phyloP scores from a whole-genome alignment of 257 asterid species.

The Parsonsia alboflavescens region DNA sequence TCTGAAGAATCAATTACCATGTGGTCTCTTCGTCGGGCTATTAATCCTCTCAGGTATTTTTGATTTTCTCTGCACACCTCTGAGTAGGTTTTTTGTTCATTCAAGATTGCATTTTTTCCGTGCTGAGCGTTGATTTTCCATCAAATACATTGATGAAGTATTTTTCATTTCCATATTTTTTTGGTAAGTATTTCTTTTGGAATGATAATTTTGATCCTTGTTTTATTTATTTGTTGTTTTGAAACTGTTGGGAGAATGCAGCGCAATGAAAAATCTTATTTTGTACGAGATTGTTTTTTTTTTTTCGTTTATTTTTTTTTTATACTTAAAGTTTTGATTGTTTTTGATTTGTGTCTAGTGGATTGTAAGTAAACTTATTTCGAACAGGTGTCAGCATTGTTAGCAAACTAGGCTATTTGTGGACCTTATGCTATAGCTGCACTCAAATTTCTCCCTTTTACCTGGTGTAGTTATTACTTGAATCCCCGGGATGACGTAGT shows the following conservation, averaged over 20 bases:
- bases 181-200: background rate
- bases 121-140: background rate
- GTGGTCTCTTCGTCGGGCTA: constrained; percentile 71
- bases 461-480: background rate
- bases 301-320: background rate
- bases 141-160: background rate
- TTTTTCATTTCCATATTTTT: too few species aligned
- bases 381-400: background rate
- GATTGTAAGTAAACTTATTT: background rate
- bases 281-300: background rate
- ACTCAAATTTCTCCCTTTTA: background rate
- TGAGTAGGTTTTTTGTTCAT: background rate
- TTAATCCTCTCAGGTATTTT: constrained; percentile 47
- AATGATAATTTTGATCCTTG: background rate
- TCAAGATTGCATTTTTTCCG: background rate
- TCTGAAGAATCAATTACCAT: constrained; percentile 20
- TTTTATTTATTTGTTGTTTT: background rate
- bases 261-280: background rate
- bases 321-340: background rate
- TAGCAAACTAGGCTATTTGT: background rate
- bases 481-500: too few species aligned
- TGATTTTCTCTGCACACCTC: constrained; percentile 1
- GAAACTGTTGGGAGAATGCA: background rate
- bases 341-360: background rate
- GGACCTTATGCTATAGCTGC: background rate